phyloP scores from a whole-genome alignment of 2,329 filamentous ascomycete species.

The Orbilia quercus region DNA sequence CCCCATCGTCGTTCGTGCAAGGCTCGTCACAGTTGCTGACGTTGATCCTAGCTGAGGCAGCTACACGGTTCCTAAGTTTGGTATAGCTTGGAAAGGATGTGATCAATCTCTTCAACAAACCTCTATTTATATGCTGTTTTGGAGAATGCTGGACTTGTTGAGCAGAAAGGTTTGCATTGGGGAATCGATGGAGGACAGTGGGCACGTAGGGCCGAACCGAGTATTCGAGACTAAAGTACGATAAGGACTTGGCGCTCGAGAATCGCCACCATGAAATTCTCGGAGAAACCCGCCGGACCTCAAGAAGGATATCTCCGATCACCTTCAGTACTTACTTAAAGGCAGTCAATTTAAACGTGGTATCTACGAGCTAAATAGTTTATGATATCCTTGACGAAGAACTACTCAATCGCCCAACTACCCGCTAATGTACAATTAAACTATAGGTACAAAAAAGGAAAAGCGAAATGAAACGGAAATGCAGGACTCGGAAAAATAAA shows the following conservation, averaged over 20 bases:
- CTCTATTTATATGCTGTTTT: too few relatives aligned
- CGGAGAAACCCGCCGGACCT: background rate
- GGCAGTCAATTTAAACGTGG: background rate
- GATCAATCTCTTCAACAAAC: too few relatives aligned
- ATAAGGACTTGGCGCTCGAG: constrained; percentile 1
- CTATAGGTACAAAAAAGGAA: background rate
- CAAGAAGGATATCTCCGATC: background rate
- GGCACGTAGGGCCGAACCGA: too few relatives aligned
- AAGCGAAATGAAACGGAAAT: too few relatives aligned
- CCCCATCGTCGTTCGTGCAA: constrained; percentile 29
- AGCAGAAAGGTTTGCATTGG: too few relatives aligned
- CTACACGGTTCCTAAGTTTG: too few relatives aligned
- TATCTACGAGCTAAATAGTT: background rate
- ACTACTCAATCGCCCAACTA: background rate
- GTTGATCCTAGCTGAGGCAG: too few relatives aligned
- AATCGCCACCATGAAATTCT: background rate
- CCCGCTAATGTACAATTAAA: constrained; percentile 21
- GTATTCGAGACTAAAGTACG: too few relatives aligned
- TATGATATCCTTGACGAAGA: background rate
- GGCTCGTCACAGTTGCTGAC: too few relatives aligned
- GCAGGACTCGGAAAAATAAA: background rate
- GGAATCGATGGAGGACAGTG: too few relatives aligned
- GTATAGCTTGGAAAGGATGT: too few relatives aligned
- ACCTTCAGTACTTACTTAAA: background rate
- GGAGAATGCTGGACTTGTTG: too few relatives aligned